A percentile compares a stretch with the other conserved stretches of the same genome.
Evolutionary conservation across 441 rosid genomes (phyloP).

Genomic region (Populus hybrid): DNA sequence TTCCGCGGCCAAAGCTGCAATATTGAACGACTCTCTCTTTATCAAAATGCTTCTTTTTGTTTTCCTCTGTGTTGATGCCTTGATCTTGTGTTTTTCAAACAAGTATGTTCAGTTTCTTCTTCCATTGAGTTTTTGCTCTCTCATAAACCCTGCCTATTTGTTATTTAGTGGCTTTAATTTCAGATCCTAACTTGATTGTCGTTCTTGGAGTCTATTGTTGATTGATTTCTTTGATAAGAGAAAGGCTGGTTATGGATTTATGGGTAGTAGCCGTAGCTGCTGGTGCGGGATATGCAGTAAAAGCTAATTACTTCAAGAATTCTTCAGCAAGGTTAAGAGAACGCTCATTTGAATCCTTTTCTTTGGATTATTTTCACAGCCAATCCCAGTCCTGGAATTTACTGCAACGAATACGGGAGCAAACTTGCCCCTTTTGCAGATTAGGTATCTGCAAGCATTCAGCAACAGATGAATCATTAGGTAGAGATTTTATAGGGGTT

Average conservation of each 20-base stretch:
- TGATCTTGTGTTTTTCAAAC: not conserved
- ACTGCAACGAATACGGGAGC: constrained; percentile 22
- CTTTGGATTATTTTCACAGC: not conserved
- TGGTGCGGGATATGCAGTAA: constrained; percentile 35
- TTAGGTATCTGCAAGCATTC: constrained; percentile 4
- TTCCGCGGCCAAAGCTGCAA: not conserved
- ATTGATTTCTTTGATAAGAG: not conserved
- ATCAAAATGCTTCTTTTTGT: not conserved
- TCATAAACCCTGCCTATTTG: not conserved
- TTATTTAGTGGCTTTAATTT: not conserved
- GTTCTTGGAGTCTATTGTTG: not conserved
- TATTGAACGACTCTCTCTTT: not conserved
- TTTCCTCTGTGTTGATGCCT: not conserved
- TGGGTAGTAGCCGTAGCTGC: constrained; percentile 48
- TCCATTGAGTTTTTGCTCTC: not conserved
- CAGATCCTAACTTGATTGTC: not conserved
- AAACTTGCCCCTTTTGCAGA: constrained; percentile 28
- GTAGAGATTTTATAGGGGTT: not conserved
- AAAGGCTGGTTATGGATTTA: constrained; percentile 32
- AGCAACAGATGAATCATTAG: not conserved
- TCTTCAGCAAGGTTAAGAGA: constrained; percentile 17
- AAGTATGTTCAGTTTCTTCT: too few relatives aligned
- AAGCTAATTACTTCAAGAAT: constrained; percentile 34
- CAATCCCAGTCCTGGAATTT: constrained; percentile 20
- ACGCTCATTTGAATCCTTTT: constrained; percentile 15